Base-by-base conservation (phyloP, 306 rosid genomes). In the Prunus mongolica region DNA sequence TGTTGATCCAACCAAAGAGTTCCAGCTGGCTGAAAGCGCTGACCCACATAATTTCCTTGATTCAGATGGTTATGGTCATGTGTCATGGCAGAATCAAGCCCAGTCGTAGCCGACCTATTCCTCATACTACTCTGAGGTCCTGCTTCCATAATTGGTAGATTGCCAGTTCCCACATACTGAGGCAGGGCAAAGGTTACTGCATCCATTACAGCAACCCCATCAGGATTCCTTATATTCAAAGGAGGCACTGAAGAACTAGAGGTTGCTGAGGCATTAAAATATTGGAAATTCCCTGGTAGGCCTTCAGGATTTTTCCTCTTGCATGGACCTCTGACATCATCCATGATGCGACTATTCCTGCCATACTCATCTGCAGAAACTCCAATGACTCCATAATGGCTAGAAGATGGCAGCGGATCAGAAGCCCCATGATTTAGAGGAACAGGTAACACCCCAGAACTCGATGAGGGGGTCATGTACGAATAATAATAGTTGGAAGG, bases 1-100 rank as follows among this genome's bases (percentile, higher is more conserved):
- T 88, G 93, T 70, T 84, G 98, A 65, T 89, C 97, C 76, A 91
- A 81, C 98, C 97, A 91, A 16, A 89, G 89, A 73, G 86, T 84
- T 32, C 88, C 80, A 27, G 93, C 85, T 11, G 93, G 91, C 80
- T 78, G 96, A 88, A 89, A 89, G 85, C 81, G 93, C 75, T 85
- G 99, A 64, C 97, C 90, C 64, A 89, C 60, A 81, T 88, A 92
- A 82, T 84, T 92, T 85, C 86, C 93, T 61, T 52, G 92, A 76
- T 83, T 86, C 83, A 86, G 65, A 82, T 87, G 93, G 61, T 80
- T 89, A 76, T 84, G 95, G 52, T 89, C 95, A 81, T 83, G 88
- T 75, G 82, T 75, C 87, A 82, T 78, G 70, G 85, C 70, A 79
- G 92, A 76, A 64, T 89, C 86, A 82, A 83, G 51, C 67, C 78